Base-by-base conservation (phyloP, 2,329 filamentous ascomycete species). In the Fusarium sarcochroum region DNA sequence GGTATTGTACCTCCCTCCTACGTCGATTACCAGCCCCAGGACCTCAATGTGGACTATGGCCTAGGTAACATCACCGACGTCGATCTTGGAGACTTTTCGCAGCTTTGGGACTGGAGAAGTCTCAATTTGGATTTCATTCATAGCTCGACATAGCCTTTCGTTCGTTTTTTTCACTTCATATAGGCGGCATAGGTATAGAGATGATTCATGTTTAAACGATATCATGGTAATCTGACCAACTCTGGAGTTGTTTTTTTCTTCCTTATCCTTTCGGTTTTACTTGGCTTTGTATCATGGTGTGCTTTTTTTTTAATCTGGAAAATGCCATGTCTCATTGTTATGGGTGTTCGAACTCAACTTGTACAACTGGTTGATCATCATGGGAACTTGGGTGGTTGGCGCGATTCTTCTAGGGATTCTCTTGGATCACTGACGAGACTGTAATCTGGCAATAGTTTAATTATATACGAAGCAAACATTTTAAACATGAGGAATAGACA, bases 81-180 rank as follows among this genome's bases (percentile, higher is more conserved):
- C 2, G 69, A 73, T 2, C 52, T 73, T 0, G 71, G 71, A 11
- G 69, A 74, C 21, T 73, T 73, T 34, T 65, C 69, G 3, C 50
- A 60, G 14, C 38, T 73, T 1, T 73, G 71, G 71, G 69, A 73
- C 13, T 73, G 71, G 71, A 60, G 63, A 13, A 73, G 71, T 20
- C 52, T 73, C 4, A 63, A 71, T 20, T 46, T 73, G 50, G 68
- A 71, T 44, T 73, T 73, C 34, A 73, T 73, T 21, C 55, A 68
- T 6, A 66, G 68, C 37, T 56, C 68, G 34, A 61, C 46, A 42
- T 70, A 70, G 48, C 3, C 32, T 13, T 23, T n/a, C 10, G 1
- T 15, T 37, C 30, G 21, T 5, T 35, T 14, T 25, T 23, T 27
- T 37, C 17, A 17, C n/a, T 51, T 30, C 35, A 67, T 20, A 48